Evolutionary conservation across 2,329 filamentous ascomycete genomes (phyloP).

Genomic region (Aspergillus phoenicis): DNA sequence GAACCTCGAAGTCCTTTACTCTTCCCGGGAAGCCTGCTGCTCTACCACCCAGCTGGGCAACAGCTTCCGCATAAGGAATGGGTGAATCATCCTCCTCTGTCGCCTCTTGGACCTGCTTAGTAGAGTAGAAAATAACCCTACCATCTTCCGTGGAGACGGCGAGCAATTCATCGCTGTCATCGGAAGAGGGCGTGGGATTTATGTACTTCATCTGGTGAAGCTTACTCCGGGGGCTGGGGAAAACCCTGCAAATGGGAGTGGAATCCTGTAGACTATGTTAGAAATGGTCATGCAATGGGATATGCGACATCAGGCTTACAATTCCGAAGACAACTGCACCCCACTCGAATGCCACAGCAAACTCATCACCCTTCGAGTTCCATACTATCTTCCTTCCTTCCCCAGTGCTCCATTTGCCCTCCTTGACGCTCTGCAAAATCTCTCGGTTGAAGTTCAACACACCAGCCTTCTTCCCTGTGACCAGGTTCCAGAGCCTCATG

Average conservation of each 20-base stretch:
- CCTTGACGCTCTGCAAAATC: slow-evolving; percentile 73
- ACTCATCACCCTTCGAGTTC: slow-evolving; percentile 77
- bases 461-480: slow-evolving; percentile 93
- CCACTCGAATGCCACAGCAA: slow-evolving; percentile 84
- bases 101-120: slow-evolving; percentile 49
- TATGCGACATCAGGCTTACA: slow-evolving; percentile 40
- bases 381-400: slow-evolving; percentile 83
- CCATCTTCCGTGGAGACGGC: slow-evolving; percentile 90
- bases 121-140: slow-evolving; percentile 79
- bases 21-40: slow-evolving; percentile 67
- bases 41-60: slow-evolving; percentile 79
- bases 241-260: slow-evolving; percentile 72
- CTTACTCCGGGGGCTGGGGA: slow-evolving; percentile 71
- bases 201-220: slow-evolving; percentile 81
- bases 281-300: neutral
- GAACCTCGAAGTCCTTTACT: slow-evolving; percentile 83
- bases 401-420: slow-evolving; percentile 74
- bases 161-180: slow-evolving; percentile 60
- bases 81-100: slow-evolving; percentile 54
- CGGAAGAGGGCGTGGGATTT: slow-evolving; percentile 43
- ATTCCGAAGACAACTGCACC: slow-evolving; percentile 84
- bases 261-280: slow-evolving; percentile 60
- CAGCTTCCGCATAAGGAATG: slow-evolving; percentile 60
- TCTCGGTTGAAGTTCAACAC: slow-evolving; percentile 81
- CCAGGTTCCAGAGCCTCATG: slow-evolving; percentile 94